These are phyloP conservation scores for Phytophthora uliginosa DNA, from an alignment of 352 stramenopile species.

Conservation along the genomic window DNA sequence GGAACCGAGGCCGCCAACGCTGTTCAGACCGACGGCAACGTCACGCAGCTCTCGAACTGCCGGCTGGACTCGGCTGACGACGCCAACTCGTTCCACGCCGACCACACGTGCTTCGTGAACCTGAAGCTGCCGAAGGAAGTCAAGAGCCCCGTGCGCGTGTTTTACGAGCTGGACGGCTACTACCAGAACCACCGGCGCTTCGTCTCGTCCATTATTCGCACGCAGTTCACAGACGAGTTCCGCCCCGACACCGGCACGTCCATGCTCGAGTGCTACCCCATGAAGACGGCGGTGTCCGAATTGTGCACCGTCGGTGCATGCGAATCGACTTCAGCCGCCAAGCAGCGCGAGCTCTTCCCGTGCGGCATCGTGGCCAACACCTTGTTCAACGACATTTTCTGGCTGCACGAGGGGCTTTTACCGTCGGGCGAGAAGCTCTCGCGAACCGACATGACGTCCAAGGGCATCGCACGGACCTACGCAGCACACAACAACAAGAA, in stretches of 20 bases:
- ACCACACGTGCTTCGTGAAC: slow-evolving; percentile 78
- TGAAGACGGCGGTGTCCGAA: slow-evolving; percentile 48
- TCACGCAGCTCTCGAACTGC: slow-evolving; percentile 64
- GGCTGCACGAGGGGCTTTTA: slow-evolving; percentile 69
- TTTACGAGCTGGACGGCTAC: slow-evolving; percentile 74
- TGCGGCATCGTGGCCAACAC: slow-evolving; percentile 84
- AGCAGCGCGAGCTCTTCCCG: slow-evolving; percentile 62
- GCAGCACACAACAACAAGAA: slow-evolving; percentile 71
- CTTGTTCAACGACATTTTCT: slow-evolving; percentile 91
- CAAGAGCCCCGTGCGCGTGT: slow-evolving; percentile 47
- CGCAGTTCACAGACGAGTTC: slow-evolving; percentile 76
- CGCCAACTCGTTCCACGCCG: slow-evolving; percentile 77
- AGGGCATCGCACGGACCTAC: slow-evolving; percentile 59
- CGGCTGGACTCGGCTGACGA: slow-evolving; percentile 42
- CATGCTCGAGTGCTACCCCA: slow-evolving; percentile 60
- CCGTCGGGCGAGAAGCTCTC: slow-evolving; percentile 55
- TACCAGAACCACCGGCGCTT: slow-evolving; percentile 84
- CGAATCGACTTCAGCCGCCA: slow-evolving; percentile 24
- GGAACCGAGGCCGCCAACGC: slow-evolving; percentile 10
- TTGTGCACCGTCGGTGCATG: slow-evolving; percentile 55
- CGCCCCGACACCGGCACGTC: slow-evolving; percentile 31
- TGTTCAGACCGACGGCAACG: slow-evolving; percentile 42
- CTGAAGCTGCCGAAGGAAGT: slow-evolving; percentile 66
- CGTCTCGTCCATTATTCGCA: slow-evolving; percentile 72
- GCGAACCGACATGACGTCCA: slow-evolving; percentile 49